Percentiles rank a stretch among this genome's conserved stretches.
phyloP scores from a whole-genome alignment of 2,329 filamentous ascomycete genomes.

The Cadophora malorum region DNA sequence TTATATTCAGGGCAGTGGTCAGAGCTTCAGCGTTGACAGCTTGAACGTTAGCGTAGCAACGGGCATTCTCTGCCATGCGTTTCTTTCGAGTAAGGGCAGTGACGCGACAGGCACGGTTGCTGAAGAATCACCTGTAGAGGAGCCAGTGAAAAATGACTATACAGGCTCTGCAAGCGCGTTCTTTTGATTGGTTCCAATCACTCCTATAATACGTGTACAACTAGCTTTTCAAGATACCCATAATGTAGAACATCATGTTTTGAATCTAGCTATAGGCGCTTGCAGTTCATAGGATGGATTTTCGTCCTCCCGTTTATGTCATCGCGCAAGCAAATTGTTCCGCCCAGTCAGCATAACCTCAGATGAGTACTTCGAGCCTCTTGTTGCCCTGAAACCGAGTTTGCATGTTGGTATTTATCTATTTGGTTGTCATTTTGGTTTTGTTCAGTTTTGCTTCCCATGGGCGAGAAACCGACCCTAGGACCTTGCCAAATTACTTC shows the following conservation, averaged over 20 bases:
- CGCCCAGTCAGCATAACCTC: too few species aligned
- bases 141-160: neutral
- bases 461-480: neutral
- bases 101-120: neutral
- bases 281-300: too few species aligned
- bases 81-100: constrained; percentile 53
- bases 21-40: constrained; percentile 74
- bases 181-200: constrained; percentile 14
- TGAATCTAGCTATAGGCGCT: too few species aligned
- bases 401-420: neutral
- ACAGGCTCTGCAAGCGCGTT: neutral
- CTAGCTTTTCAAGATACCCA: constrained; percentile 26
- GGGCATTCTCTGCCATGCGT: constrained; percentile 74
- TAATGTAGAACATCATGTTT: too few species aligned
- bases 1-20: constrained; percentile 62
- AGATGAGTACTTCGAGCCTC: too few species aligned
- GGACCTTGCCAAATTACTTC: neutral
- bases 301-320: too few species aligned
- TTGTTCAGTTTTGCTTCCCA: neutral
- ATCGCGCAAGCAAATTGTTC: too few species aligned
- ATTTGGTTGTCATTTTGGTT: neutral
- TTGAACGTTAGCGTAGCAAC: constrained; percentile 93
- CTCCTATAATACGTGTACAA: constrained; percentile 24
- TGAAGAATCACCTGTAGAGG: neutral
- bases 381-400: too few species aligned